Base-by-base conservation (phyloP, 371 early-diverging fungal species). In the Actinomucor elegans region DNA sequence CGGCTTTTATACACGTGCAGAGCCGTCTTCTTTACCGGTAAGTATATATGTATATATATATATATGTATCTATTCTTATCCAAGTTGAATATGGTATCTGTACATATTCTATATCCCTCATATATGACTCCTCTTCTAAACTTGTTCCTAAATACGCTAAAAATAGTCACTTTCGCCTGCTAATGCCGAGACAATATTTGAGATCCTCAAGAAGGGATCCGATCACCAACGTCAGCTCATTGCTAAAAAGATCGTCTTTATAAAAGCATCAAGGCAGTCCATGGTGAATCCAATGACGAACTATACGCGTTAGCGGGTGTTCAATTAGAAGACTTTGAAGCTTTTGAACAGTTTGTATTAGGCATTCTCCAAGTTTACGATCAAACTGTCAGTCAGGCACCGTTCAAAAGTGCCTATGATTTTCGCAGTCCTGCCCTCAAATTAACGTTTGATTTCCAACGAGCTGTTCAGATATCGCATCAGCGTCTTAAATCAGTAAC, bases 281-380 rank as follows among this genome's bases (percentile, higher is more conserved):
- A 63, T 38, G 56, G 56, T 7, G 64, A 67, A 11, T 31, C 55
- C 6, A 61, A 44, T 20, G 61, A 59, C 14, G 55, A 55, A 15
- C 49, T 75, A 1, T 72, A 63, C 41, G 64, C 60, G 15, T 48
- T 72, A 3, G 68, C 68, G 33, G 64, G 60, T 46, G 64, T 71
- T 10, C 61, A 68, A 34, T 44, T 75, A 5, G 56, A 68, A 15
- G 79, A 75, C 20, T 73, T 69, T 50, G 48, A 67, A 33, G 79
- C 75, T 12, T 69, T 78, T 29, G 71, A 78, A 42, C 31, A 58
- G 2, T 56, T 78, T 32, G 64, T 70, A 0, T 53, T 71, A n/a
- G 79, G 73, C 27, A 71, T 73, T 57, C 15, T 78, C 28, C 58
- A 72, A n/a, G 59, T 75, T 1, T 78, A 78, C 38, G 64, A 55